Evolutionary conservation across 2,329 filamentous ascomycete species (phyloP), one percentile per base, ranked within the genome.

Genomic region (Raffaelea deltoideospora): DNA sequence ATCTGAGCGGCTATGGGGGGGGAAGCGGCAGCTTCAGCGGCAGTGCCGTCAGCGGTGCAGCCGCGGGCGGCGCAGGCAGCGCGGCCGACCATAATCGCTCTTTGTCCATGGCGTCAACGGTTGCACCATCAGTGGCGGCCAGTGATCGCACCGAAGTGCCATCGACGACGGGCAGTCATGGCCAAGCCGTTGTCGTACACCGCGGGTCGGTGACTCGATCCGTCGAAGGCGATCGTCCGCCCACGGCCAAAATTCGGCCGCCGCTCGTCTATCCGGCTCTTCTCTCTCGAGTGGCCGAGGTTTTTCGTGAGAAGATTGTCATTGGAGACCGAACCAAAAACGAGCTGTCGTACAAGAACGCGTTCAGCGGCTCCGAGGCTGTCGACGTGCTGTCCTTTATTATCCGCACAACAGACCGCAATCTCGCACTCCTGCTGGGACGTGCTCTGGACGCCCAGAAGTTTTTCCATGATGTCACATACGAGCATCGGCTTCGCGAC

Each of bases 401-500:
- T 46, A 96, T 98, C 57, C 81, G 92, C 52, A 98, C 90, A 2
- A 94, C 85, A 1, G 90, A 98, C 58, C 76, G 90, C 41, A 98
- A 98, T 53, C 65, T 98, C 42, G 90, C 90, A 10, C 65, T 98
- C 34, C 72, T 98, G 10, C 65, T 98, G 14, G 90, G 90, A 43
- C 75, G 90, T 53, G 86, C 90, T 30, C 64, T 98, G 42, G 90
- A 98, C 59, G 90, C 90, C 19, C 90, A 98, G 53, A 96, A 96
- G 55, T 95, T 94, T 62, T 98, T 98, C 55, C 90, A 98, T 61
- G 90, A 98, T 66, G 90, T 96, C 35, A 95, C 88, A 1, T 98
- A 98, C 57, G 88, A 95, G 49, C 90, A 98, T 57, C 75, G 90
- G 33, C 64, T 98, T 49, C 81, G 90, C 57, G 90, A 98, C 57